Conservation (phyloP, 768 basidiomycete species). For the Termitomyces sp. region DNA sequence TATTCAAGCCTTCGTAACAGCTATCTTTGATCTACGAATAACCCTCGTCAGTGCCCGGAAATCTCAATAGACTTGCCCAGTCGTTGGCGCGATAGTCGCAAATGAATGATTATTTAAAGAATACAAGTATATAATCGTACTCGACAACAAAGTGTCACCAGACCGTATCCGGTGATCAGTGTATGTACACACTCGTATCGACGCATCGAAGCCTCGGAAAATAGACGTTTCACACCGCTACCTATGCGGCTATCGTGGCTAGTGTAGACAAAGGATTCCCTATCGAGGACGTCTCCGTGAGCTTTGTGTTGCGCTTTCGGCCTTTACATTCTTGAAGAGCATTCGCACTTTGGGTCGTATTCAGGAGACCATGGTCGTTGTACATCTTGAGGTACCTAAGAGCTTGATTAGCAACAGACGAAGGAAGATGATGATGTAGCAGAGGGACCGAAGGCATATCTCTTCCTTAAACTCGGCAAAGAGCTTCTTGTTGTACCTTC, state of each 20-base stretch:
- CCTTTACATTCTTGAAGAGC: constrained; percentile 64
- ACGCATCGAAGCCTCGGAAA: not conserved
- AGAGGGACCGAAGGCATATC: constrained; percentile 56
- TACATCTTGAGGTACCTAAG: constrained; percentile 64
- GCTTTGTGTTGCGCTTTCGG: constrained; percentile 48
- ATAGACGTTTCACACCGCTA: not conserved
- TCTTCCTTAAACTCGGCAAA: constrained; percentile 82
- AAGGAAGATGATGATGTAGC: not conserved
- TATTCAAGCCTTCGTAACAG: not conserved
- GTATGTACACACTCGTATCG: not conserved
- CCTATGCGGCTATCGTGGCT: not conserved
- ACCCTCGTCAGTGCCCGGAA: not conserved
- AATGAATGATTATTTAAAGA: not conserved
- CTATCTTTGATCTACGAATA: not conserved
- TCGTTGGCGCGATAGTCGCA: not conserved
- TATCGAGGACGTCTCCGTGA: constrained; percentile 34
- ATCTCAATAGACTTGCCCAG: not conserved
- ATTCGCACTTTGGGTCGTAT: constrained; percentile 51
- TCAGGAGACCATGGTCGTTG: constrained; percentile 48
- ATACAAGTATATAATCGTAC: not conserved
- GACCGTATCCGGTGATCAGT: not conserved
- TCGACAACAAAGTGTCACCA: not conserved
- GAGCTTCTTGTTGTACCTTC: constrained; percentile 73
- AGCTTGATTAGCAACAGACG: not conserved
- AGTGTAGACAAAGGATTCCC: not conserved